Evolutionary conservation across 495 filamentous ascomycete genomes (phyloP).

Genomic region (Bryoglossum gracile): DNA sequence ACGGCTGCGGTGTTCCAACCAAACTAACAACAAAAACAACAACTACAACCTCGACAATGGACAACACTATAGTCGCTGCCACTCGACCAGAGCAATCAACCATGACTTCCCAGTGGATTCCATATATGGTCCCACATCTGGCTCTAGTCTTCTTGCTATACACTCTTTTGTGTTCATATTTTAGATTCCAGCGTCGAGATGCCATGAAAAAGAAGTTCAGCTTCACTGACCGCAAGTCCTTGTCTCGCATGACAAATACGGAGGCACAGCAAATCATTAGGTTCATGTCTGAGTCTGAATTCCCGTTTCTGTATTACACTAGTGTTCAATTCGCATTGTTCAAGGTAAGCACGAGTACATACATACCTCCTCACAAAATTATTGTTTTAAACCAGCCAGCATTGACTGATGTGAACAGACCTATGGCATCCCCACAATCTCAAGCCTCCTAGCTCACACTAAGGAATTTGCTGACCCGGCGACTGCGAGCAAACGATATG

Average conservation of each 20-base stretch:
- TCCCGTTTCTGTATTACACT: slow-evolving; percentile 49
- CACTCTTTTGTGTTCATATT: slow-evolving; percentile 8
- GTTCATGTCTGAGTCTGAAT: slow-evolving; percentile 43
- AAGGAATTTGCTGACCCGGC: slow-evolving; percentile 47
- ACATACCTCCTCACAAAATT: no score
- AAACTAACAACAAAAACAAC: no score
- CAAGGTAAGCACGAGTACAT: slow-evolving; percentile 37
- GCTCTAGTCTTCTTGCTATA: background rate
- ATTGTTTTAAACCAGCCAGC: no score
- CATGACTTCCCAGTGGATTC: background rate
- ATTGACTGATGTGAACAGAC: no score
- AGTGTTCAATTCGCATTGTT: slow-evolving; percentile 60
- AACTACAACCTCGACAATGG: no score
- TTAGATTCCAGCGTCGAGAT: slow-evolving; percentile 45
- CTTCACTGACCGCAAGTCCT: slow-evolving; percentile 47
- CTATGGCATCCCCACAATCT: slow-evolving; percentile 60
- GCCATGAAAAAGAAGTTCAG: slow-evolving; percentile 39
- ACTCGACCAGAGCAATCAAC: background rate
- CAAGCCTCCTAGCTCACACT: slow-evolving; percentile 48
- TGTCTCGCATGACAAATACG: slow-evolving; percentile 55
- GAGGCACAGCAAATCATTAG: slow-evolving; percentile 52
- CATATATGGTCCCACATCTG: background rate
- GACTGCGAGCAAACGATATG: slow-evolving; percentile 53
- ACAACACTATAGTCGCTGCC: background rate
- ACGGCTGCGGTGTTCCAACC: no score